Conservation (phyloP, 257 asterid genomes). For the Gentiana dahurica region DNA sequence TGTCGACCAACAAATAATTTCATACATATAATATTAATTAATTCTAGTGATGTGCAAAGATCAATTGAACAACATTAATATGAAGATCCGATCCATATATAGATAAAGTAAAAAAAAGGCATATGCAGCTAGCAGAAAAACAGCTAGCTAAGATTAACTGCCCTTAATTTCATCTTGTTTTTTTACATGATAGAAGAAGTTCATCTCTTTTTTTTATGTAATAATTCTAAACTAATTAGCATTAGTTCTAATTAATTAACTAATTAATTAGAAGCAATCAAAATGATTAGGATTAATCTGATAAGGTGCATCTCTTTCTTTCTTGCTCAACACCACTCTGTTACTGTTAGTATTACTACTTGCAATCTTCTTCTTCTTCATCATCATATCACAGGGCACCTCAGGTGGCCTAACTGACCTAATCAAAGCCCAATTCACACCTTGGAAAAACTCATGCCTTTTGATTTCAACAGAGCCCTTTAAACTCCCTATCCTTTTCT, state of each 20-base stretch:
- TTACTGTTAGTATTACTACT: not conserved
- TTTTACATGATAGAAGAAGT: not conserved
- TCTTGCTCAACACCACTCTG: slow-evolving; percentile 19
- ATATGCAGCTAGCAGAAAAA: not conserved
- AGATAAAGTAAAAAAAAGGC: no score
- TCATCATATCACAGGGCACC: slow-evolving; percentile 18
- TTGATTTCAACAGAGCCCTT: slow-evolving; percentile 69
- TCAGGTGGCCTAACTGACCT: slow-evolving; percentile 39
- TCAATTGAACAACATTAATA: no score
- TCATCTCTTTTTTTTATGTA: no score
- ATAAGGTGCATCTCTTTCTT: slow-evolving; percentile 33
- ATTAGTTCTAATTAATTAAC: slow-evolving; percentile 7
- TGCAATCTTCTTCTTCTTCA: slow-evolving; percentile 7
- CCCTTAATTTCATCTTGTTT: not conserved
- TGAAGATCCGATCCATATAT: no score
- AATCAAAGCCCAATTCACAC: slow-evolving; percentile 76
- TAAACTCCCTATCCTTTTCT: slow-evolving; percentile 43
- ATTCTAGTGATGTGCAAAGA: no score
- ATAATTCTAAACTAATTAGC: not conserved
- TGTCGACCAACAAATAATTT: no score
- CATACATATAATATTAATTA: no score
- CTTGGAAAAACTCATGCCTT: slow-evolving; percentile 53
- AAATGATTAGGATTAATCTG: slow-evolving; percentile 31
- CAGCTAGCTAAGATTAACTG: slow-evolving; percentile 1
- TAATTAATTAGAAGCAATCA: slow-evolving; percentile 31